Evolutionary conservation across 2,329 filamentous ascomycete species (phyloP).

Genomic region (Rutstroemia sp.): DNA sequence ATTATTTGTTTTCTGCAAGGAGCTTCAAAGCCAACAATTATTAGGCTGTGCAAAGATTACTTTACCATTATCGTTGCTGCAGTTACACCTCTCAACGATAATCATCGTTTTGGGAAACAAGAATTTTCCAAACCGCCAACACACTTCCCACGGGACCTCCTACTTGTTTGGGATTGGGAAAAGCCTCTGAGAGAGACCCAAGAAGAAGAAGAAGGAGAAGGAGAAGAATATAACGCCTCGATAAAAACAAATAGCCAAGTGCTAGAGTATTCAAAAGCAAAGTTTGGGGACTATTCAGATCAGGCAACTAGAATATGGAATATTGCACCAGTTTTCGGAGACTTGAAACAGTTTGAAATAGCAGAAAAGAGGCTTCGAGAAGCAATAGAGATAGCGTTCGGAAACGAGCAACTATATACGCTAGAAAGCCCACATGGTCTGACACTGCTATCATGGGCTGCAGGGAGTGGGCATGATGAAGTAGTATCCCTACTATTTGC

Average conservation of each 20-base stretch:
- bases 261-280: background rate
- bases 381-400: too few relatives aligned
- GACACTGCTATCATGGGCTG: too few relatives aligned
- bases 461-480: too few relatives aligned
- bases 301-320: background rate
- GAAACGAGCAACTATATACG: too few relatives aligned
- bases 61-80: background rate
- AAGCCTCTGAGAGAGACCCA: background rate
- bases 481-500: too few relatives aligned
- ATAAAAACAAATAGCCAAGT: background rate
- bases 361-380: too few relatives aligned
- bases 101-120: too few relatives aligned
- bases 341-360: too few relatives aligned
- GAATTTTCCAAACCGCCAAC: too few relatives aligned
- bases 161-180: background rate
- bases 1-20: background rate
- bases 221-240: background rate
- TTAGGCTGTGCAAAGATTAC: background rate
- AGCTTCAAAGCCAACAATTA: background rate
- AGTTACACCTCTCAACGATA: background rate
- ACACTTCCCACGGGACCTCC: rapidly evolving
- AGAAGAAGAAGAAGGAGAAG: background rate
- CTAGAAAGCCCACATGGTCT: too few relatives aligned
- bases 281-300: background rate
- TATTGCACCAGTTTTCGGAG: too few relatives aligned